These are phyloP conservation scores for Spathaspora sp. DNA, from an alignment of 1,139 yeast species.

Conservation along the genomic window DNA sequence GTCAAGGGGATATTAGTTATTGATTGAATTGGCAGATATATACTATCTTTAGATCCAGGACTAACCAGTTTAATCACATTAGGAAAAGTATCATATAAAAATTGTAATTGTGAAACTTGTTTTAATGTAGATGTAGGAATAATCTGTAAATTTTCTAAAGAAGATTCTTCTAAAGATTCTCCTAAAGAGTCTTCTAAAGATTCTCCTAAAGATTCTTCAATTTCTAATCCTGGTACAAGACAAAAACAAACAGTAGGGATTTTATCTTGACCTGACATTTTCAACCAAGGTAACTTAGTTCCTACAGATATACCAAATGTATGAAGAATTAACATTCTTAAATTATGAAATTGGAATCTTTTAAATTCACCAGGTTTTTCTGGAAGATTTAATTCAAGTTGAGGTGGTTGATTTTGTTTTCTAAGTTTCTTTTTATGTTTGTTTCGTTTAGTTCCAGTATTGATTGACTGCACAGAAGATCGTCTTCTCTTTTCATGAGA, in stretches of 20 bases:
- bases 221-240: conserved; percentile 65
- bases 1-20: conserved; percentile 57
- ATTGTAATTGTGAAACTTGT: conserved; percentile 26
- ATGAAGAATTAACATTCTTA: conserved; percentile 55
- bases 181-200: too few relatives aligned
- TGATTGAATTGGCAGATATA: conserved; percentile 56
- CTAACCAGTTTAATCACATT: conserved; percentile 44
- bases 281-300: conserved; percentile 31
- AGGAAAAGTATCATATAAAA: conserved; percentile 39
- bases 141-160: conserved; percentile 7
- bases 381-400: conserved; percentile 17
- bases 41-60: conserved; percentile 63
- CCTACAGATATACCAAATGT: conserved; percentile 37
- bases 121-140: conserved; percentile 10
- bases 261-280: conserved; percentile 21
- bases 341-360: conserved; percentile 35
- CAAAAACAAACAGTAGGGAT: conserved; percentile 55
- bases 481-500: conserved; percentile 40
- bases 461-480: conserved; percentile 33
- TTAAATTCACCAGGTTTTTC: conserved; percentile 7
- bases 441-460: conserved; percentile 11
- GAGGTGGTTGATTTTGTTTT: conserved; percentile 34
- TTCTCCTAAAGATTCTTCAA: conserved; percentile 31
- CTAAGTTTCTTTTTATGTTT: conserved; percentile 32
- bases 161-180: too few relatives aligned